Conservation (phyloP, 1,139 yeast species). For the Taphrina confusa region DNA sequence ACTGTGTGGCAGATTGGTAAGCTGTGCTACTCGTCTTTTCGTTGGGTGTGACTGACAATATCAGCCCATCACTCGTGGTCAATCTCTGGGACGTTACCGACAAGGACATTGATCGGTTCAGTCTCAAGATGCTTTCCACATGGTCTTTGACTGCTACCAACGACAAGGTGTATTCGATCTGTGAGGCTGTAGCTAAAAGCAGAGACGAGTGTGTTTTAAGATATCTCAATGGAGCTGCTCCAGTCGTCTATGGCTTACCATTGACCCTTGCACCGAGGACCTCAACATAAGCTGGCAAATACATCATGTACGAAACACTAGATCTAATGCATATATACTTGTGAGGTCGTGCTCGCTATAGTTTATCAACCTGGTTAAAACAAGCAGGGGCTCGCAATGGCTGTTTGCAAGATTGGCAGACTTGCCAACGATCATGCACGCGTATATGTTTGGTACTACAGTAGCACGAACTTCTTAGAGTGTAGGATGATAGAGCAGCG, state of each 20-base stretch:
- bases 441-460: no score
- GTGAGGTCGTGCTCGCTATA: no score
- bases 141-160: constrained; percentile 56
- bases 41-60: neutral
- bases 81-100: constrained; percentile 98
- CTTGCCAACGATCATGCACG: no score
- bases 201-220: constrained; percentile 65
- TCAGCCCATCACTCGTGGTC: constrained; percentile 68
- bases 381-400: no score
- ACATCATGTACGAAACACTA: no score
- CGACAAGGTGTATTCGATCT: constrained; percentile 44
- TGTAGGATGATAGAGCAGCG: no score
- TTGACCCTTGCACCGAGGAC: constrained; percentile 36
- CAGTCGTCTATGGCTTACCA: constrained; percentile 77
- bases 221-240: constrained; percentile 78
- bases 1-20: constrained; percentile 69
- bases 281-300: no score
- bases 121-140: constrained; percentile 44
- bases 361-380: no score
- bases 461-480: no score
- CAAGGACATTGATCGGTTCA: constrained; percentile 84
- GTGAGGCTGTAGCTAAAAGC: constrained; percentile 59
- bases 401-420: no score
- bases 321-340: no score
- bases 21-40: no score